Evolutionary conservation across 164 flowering plant genomes (phyloP), one percentile per base, ranked within the genome.

Genomic region (Umbellularia californica): DNA sequence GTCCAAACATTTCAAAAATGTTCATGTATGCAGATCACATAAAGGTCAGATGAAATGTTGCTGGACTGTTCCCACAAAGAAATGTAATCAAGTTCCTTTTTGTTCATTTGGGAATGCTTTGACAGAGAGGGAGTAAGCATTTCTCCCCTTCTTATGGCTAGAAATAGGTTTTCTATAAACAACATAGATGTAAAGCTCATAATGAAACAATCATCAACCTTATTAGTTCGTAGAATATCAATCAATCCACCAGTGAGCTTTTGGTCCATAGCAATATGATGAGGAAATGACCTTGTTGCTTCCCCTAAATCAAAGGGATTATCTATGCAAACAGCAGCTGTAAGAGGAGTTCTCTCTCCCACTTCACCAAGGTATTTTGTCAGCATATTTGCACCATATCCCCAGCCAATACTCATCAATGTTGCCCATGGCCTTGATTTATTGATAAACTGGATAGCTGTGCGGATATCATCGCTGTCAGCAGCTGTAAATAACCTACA

Each of bases 401-500:
- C 97, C 97, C 97, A 92, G 77, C 96, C 97, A 79, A 95, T 88
- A 58, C 85, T 90, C 96, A 91, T 87, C 84, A 95, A 76, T 69
- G 96, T 87, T 69, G 92, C 87, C 94, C 93, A 88, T 50, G 98
- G 95, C 83, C 99, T 92, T 78, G 86, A 86, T 77, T 78, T 86
- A 65, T 74, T 92, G 80, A 95, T 87, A 74, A 84, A 93, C 77
- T 87, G 88, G 81, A 92, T 75, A 86, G 96, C 93, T 80, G 92
- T 87, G 88, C 77, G 83, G 83, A 95, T 76, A 87, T 95, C 99
- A 88, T 92, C 97, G 81, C 99, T 92, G 82, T 93, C 99, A 84
- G 95, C 99, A 82, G 99, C 99, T 74, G 97, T 88, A 87, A 95
- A 95, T 80, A 95, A 92, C 96, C 99, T 95, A 87, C 91, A 92